Base-by-base conservation (phyloP, 225 moss, liverwort and hornwort species). In the Sphagnum tenellum region DNA sequence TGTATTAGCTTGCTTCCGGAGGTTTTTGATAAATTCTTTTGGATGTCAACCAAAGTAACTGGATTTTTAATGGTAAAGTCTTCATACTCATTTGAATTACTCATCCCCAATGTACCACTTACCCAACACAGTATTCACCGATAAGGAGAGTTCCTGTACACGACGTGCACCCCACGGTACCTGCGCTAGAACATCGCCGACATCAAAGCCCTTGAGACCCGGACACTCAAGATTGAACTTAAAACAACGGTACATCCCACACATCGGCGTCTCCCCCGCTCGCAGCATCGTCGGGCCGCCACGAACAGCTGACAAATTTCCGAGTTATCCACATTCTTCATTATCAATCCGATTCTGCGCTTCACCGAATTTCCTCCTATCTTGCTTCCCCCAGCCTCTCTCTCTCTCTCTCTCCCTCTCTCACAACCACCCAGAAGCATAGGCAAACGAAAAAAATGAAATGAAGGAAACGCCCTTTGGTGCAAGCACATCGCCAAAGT, bases 101-200 rank as follows among this genome's bases (percentile, higher is more conserved):
- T 29, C 29, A 29, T 29, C 29, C 29, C 29, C 29, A 29, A 29
- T 29, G 29, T 29, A 29, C 29, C 1, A 29, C 85, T 80, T 76
- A 95, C 94, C 95, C 95, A 49, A 92, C 82, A 72, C 95, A 95
- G 61, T 95, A 91, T 88, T 95, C 95, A 73, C 95, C 95, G 56
- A 86, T 88, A 46, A 95, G 84, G 10, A 95, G 89, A 48, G 86
- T 81, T 66, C 95, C 74, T 59, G 95, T 95, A 29, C 29, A 29
- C 29, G 29, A 29, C 29, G 1, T 29, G 29, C 29, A 29, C 29
- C 29, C 29, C 29, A 29, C 0, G 29, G 60, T 63, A 88, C 94
- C 86, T 90, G 69, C 7, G 78, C 64, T 60, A 94, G 86, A 55
- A 82, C 81, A 49, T 79, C 72, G 63, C 70, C 70, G 49, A 94